A percentile compares a stretch with the other conserved stretches of the same genome.
Conservation (phyloP, 805 yeast species). For the Saccharomycopsis lassenensis region DNA sequence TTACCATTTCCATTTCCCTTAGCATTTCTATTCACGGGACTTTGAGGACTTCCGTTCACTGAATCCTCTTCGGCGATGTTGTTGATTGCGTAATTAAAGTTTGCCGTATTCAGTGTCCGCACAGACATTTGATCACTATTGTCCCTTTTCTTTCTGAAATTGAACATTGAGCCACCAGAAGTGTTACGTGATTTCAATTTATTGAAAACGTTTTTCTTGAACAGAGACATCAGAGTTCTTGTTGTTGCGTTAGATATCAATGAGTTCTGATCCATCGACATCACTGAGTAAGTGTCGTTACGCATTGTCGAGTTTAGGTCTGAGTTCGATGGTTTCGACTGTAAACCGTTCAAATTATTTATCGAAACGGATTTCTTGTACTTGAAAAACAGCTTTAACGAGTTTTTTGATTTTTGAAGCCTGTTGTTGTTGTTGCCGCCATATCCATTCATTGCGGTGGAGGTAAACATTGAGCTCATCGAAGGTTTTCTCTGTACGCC, state of each 20-base stretch:
- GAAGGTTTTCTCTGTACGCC: constrained; percentile 3
- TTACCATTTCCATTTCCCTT: too few relatives aligned
- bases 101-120: constrained; percentile 16
- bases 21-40: too few relatives aligned
- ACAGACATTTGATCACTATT: constrained; percentile 11
- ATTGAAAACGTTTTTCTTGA: constrained; percentile 14
- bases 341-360: constrained; percentile 7
- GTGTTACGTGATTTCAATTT: constrained; percentile 7
- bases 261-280: constrained; percentile 10
- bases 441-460: constrained; percentile 3
- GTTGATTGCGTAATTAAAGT: constrained; percentile 13
- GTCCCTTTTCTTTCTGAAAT: constrained; percentile 4
- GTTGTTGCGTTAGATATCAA: constrained; percentile 16
- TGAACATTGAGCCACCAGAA: constrained; percentile 5
- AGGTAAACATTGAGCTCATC: constrained; percentile 1
- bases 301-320: constrained; percentile 11
- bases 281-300: constrained; percentile 14
- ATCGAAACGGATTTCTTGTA: constrained; percentile 13
- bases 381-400: constrained; percentile 16
- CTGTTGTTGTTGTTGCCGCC: background rate
- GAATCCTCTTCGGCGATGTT: constrained; percentile 9
- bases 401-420: constrained; percentile 10
- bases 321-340: constrained; percentile 8
- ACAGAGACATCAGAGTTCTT: constrained; percentile 14
- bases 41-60: too few relatives aligned